phyloP scores from a whole-genome alignment of 1,284 basidiomycete species.

The Melampsora americana region DNA sequence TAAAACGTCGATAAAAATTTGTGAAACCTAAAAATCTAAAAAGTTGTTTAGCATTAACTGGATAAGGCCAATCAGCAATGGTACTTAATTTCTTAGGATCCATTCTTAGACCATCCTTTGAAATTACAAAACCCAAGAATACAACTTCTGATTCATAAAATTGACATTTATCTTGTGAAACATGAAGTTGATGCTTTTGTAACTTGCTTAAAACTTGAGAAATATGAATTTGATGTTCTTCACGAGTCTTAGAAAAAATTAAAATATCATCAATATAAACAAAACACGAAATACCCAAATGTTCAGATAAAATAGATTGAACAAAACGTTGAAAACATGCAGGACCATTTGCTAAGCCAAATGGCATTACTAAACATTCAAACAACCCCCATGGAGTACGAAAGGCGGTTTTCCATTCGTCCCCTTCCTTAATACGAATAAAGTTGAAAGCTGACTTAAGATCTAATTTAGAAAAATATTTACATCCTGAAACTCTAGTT shows the following conservation, averaged over 20 bases:
- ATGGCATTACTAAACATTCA: too few species aligned
- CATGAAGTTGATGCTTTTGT: background rate
- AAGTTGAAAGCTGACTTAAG: conserved; percentile 52
- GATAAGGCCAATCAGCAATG: background rate
- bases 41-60: background rate
- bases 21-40: background rate
- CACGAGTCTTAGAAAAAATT: too few species aligned
- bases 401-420: conserved; percentile 47
- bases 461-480: conserved; percentile 51
- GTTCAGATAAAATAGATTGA: too few species aligned
- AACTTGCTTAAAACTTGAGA: background rate
- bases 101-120: background rate
- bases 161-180: background rate
- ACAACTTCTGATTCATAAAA: too few species aligned
- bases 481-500: conserved; percentile 38
- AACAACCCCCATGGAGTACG: conserved; percentile 46
- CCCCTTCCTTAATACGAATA: conserved; percentile 47
- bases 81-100: background rate
- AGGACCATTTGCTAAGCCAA: too few species aligned
- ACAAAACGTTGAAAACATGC: too few species aligned
- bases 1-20: too few species aligned
- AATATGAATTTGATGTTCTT: conserved; percentile 46
- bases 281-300: too few species aligned
- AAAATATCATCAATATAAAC: too few species aligned
- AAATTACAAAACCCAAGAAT: conserved; percentile 26